A percentile compares a stretch with the other conserved stretches of the same genome.
phyloP scores from a whole-genome alignment of 1,139 yeast genomes.

The Yamadazyma buinensis region DNA sequence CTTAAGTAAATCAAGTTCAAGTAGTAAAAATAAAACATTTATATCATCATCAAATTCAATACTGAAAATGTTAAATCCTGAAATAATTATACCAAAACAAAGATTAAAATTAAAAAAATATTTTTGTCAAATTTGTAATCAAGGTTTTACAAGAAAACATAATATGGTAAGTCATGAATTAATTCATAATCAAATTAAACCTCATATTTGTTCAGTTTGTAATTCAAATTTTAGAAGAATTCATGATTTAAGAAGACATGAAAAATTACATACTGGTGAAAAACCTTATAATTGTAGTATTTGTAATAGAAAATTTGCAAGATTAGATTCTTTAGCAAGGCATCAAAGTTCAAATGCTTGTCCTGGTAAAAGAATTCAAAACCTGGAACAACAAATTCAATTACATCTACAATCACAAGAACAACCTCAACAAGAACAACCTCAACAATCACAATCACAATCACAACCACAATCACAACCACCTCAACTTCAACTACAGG shows the following conservation, averaged over 20 bases:
- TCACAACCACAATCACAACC: not conserved
- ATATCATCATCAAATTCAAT: conserved; percentile 6
- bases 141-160: conserved; percentile 65
- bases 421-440: not conserved
- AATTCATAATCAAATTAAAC: conserved; percentile 65
- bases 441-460: not conserved
- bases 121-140: conserved; percentile 57
- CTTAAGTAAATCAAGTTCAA: too few relatives aligned
- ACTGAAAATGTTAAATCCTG: conserved; percentile 7
- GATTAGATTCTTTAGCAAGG: conserved; percentile 74
- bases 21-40: not conserved
- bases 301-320: conserved; percentile 67
- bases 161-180: conserved; percentile 71
- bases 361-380: conserved; percentile 13
- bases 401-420: not conserved
- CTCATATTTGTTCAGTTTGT: conserved; percentile 66
- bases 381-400: not conserved
- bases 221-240: conserved; percentile 61
- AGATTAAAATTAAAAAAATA: conserved; percentile 19
- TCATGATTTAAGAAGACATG: conserved; percentile 75
- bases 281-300: conserved; percentile 60
- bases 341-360: conserved; percentile 52
- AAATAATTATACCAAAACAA: not conserved
- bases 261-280: conserved; percentile 72
- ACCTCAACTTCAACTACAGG: not conserved